Base-by-base conservation (phyloP, 306 rosid species). In the Cajanus cajan region DNA sequence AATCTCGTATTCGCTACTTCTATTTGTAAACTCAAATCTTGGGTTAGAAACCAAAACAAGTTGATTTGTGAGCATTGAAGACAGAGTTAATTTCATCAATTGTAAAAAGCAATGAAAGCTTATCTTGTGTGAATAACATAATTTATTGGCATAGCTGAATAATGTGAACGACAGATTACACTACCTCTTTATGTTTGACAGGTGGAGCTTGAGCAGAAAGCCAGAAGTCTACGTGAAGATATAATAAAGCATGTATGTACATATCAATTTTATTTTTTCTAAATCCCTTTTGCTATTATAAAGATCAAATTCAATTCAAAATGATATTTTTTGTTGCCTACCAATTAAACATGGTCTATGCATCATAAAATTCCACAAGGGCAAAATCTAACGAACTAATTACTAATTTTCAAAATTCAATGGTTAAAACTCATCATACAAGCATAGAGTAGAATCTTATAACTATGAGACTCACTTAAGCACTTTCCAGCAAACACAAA, bases 151-250 rank as follows among this genome's bases (percentile, higher is more conserved):
- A 59, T 86, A 58, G 47, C 77, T 51, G 37, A 41, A 59, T 37
- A 74, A 68, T 34, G 58, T 50, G 33, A 68, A 16, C 45, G 34
- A 59, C 47, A 69, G 43, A 62, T 83, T 57, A 37, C 48, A 62
- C 81, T 7, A 44, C 52, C n/a, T 58, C 55, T 12, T 18, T 76
- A 64, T 81, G 73, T 71, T 85, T 89, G 25, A 58, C 87, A 93
- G 98, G 81, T 73, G 80, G 96, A 91, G 86, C 88, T 91, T 78
- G 86, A 87, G 50, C 85, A 89, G 89, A 93, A 93, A 87, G 96
- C 88, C 68, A 84, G 85, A 83, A 85, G 71, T 86, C 78, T 93
- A 61, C 96, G 86, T 58, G 88, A 89, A 89, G 93, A 89, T 79
- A 88, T 88, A 48, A 88, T 78, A 33, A 84, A 91, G 81, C 92